Percentiles rank a stretch among this genome's conserved stretches.
Conservation (phyloP, 306 rosid genomes). For the Prunus padus region DNA sequence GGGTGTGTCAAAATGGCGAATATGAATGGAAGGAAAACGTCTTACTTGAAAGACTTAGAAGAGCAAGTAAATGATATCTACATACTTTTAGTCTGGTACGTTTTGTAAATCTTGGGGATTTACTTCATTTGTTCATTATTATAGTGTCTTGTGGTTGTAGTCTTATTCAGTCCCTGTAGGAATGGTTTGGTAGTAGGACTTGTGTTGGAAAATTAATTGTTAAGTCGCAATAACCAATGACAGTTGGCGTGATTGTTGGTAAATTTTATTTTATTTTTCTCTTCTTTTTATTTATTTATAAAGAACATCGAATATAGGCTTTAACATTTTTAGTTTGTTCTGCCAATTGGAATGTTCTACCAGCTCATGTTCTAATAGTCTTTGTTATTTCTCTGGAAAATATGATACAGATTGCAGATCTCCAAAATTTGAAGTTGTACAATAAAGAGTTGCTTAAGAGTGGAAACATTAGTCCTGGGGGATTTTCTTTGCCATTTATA, state of each 20-base stretch:
- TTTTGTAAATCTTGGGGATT: neutral
- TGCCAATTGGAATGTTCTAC: neutral
- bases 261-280: no score
- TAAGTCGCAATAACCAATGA: neutral
- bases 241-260: neutral
- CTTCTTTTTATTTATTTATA: no score
- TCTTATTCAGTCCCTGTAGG: neutral
- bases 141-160: neutral
- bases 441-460: constrained; percentile 29
- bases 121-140: no score
- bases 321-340: neutral
- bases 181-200: neutral
- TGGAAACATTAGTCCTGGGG: constrained; percentile 20
- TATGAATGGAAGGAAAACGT: constrained; percentile 22
- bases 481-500: constrained; percentile 37
- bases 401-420: constrained; percentile 24
- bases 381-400: neutral
- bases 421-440: constrained; percentile 25
- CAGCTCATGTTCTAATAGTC: neutral
- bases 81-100: neutral
- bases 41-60: constrained; percentile 35
- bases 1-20: constrained; percentile 9
- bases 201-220: neutral
- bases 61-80: constrained; percentile 26
- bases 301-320: neutral